These are phyloP conservation scores for Eucalyptus rudis DNA, from an alignment of 345 rosid species.

Conservation along the genomic window DNA sequence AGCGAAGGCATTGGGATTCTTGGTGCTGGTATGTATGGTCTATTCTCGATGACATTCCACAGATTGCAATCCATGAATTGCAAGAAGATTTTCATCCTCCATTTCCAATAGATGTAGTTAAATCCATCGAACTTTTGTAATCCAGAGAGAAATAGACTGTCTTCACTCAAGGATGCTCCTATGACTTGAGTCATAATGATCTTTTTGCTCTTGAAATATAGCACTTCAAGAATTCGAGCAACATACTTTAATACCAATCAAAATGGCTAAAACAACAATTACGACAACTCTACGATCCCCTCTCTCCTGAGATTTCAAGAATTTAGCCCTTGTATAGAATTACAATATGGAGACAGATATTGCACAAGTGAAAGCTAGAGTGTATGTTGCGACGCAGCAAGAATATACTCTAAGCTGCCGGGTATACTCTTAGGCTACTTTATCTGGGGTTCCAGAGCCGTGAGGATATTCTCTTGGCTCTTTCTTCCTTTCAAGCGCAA, in stretches of 20 bases:
- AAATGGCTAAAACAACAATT: neutral
- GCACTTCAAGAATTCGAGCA: neutral
- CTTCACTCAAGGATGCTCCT: neutral
- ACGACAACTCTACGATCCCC: neutral
- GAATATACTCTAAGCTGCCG: no score
- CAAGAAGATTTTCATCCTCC: neutral
- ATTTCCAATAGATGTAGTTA: neutral
- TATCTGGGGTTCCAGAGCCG: no score
- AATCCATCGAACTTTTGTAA: neutral
- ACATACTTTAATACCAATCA: neutral
- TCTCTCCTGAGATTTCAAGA: neutral
- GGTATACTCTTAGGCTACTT: no score
- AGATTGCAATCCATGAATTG: accelerated
- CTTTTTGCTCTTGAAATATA: neutral
- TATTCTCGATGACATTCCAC: no score
- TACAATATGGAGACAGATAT: neutral
- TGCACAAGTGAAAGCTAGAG: neutral
- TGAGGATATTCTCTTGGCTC: no score
- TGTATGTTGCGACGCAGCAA: neutral
- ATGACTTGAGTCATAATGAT: neutral
- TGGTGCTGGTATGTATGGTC: accelerated
- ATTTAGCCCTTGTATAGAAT: neutral
- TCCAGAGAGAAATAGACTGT: neutral
- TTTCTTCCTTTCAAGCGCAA: neutral
- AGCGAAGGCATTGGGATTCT: accelerated